Conservation (phyloP, 2,329 filamentous ascomycete species). For the Penicillium sp. region DNA sequence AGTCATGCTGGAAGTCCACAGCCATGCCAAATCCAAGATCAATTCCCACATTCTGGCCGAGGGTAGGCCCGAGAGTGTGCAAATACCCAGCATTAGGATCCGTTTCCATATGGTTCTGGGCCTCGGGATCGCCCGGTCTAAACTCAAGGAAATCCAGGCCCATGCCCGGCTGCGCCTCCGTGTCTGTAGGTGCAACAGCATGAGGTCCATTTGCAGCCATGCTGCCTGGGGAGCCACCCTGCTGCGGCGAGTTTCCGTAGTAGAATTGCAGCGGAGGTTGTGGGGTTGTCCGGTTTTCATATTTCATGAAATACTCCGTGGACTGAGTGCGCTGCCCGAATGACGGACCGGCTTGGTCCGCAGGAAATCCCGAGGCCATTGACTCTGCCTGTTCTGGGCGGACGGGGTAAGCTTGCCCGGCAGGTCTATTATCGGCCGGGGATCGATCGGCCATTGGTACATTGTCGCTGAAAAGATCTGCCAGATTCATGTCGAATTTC, state of each 20-base stretch:
- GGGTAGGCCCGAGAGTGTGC: slow-evolving; percentile 28
- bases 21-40: slow-evolving; percentile 46
- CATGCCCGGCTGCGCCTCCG: slow-evolving; percentile 32
- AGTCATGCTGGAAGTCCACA: slow-evolving; percentile 46
- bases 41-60: slow-evolving; percentile 40
- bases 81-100: slow-evolving; percentile 30
- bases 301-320: slow-evolving; percentile 35
- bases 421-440: slow-evolving; percentile 27
- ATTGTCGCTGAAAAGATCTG: slow-evolving; percentile 49
- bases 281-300: slow-evolving; percentile 33
- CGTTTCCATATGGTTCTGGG: slow-evolving; percentile 22
- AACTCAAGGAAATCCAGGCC: slow-evolving; percentile 55
- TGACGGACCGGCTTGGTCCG: slow-evolving; percentile 23
- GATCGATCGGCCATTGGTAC: slow-evolving; percentile 33
- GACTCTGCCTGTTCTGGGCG: slow-evolving; percentile 24
- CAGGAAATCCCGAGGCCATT: slow-evolving; percentile 21
- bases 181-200: slow-evolving; percentile 20
- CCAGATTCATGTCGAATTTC: slow-evolving; percentile 56
- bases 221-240: slow-evolving; percentile 31
- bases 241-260: slow-evolving; percentile 33
- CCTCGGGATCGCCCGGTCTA: slow-evolving; percentile 37
- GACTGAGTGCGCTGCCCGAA: slow-evolving; percentile 28
- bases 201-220: slow-evolving; percentile 25
- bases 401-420: slow-evolving; percentile 25
- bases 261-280: slow-evolving; percentile 33